These are phyloP conservation scores for Xylariales sp. DNA, from an alignment of 2,329 filamentous ascomycete genomes.

Conservation along the genomic window DNA sequence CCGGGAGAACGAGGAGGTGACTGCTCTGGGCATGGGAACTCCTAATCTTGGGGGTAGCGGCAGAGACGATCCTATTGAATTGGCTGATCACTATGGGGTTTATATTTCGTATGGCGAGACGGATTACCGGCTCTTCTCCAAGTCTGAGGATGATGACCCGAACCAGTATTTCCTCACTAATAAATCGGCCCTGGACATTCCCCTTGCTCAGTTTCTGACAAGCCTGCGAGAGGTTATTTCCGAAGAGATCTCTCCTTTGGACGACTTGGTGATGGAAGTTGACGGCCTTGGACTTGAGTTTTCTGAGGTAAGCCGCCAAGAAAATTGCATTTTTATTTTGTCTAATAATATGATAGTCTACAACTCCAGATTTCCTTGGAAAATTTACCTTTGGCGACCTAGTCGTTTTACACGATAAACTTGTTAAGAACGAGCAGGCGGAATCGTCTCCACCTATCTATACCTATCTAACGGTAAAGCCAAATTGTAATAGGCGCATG, in stretches of 20 bases:
- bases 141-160: slow-evolving; percentile 49
- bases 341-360: slow-evolving; percentile 47
- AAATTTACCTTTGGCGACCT: slow-evolving; percentile 50
- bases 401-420: slow-evolving; percentile 47
- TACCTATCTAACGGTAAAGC: slow-evolving; percentile 50
- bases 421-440: slow-evolving; percentile 47
- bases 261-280: slow-evolving; percentile 50
- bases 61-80: slow-evolving; percentile 39
- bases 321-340: not conserved
- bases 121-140: slow-evolving; percentile 51
- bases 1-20: not conserved
- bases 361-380: slow-evolving; percentile 46
- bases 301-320: slow-evolving; percentile 47
- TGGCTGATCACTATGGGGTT: slow-evolving; percentile 46
- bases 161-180: slow-evolving; percentile 51
- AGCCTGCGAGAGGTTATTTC: slow-evolving; percentile 49
- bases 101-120: slow-evolving; percentile 49
- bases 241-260: slow-evolving; percentile 50
- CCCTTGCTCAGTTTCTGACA: slow-evolving; percentile 45
- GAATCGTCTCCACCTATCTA: slow-evolving; percentile 46
- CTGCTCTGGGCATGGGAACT: not conserved
- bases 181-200: slow-evolving; percentile 44
- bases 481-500: slow-evolving; percentile 49
- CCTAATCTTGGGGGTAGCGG: slow-evolving; percentile 7
- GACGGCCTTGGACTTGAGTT: slow-evolving; percentile 51